Conservation (phyloP, 257 asterid species). For the Solanum clarkiae region DNA sequence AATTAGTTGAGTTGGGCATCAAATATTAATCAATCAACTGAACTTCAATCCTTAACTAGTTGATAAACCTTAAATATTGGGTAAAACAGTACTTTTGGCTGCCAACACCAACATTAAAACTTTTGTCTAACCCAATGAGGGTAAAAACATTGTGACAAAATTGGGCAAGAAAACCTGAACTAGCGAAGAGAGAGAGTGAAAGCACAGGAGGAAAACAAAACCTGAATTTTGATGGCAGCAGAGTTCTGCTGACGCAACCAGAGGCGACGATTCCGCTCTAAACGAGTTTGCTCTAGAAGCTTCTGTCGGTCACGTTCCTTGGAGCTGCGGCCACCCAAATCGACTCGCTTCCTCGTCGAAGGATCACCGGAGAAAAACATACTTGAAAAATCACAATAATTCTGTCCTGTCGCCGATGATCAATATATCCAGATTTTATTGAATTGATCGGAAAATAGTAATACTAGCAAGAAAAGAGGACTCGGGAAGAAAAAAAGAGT, state of each 20-base stretch:
- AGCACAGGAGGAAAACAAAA: neutral
- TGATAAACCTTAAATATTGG: neutral
- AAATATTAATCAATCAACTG: neutral
- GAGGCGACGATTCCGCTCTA: conserved; percentile 70
- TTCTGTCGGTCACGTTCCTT: conserved; percentile 89
- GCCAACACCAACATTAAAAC: neutral
- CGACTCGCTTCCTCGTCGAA: conserved; percentile 76
- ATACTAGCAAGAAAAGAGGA: neutral
- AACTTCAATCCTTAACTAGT: neutral
- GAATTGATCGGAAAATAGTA: neutral
- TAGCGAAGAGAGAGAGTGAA: neutral
- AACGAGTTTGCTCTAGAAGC: conserved; percentile 79
- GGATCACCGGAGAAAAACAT: conserved; percentile 96
- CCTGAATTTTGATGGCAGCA: conserved; percentile 89
- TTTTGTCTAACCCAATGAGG: neutral
- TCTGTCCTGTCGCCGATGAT: neutral
- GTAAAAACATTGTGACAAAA: neutral
- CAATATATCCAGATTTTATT: neutral
- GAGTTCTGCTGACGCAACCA: conserved; percentile 67
- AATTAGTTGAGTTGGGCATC: neutral
- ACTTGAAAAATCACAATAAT: neutral
- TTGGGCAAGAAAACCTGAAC: neutral
- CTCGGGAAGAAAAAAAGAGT: neutral
- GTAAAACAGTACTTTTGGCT: neutral
- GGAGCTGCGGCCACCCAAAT: conserved; percentile 98